These are phyloP conservation scores for Penicillium canariense DNA, from an alignment of 495 filamentous ascomycete species.

Conservation along the genomic window DNA sequence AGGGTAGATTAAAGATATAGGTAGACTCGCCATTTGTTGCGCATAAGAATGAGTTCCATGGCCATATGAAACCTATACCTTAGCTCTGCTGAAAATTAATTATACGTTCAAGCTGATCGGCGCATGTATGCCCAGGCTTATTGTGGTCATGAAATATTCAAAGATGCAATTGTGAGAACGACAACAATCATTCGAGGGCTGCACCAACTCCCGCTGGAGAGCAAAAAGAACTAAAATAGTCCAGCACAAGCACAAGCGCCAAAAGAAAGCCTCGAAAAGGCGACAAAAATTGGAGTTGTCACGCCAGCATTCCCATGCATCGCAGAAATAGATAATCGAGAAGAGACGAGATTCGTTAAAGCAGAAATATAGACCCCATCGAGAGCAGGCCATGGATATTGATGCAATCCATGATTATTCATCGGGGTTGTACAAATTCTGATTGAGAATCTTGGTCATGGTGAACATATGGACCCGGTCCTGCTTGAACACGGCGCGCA, in stretches of 20 bases:
- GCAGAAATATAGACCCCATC: neutral
- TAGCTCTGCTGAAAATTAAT: too few relatives aligned
- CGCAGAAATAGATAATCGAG: slow-evolving; percentile 11
- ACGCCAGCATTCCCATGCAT: slow-evolving; percentile 34
- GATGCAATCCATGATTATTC: slow-evolving; percentile 41
- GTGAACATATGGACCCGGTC: slow-evolving; percentile 96
- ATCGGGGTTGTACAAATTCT: slow-evolving; percentile 63
- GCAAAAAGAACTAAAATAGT: slow-evolving; percentile 28
- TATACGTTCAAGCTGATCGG: neutral
- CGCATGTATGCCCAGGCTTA: neutral
- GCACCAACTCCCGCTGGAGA: slow-evolving; percentile 44
- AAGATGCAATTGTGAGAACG: slow-evolving; percentile 8
- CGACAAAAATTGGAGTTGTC: slow-evolving; percentile 19
- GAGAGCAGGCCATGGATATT: neutral
- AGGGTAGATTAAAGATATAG: too few relatives aligned
- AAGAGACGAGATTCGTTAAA: slow-evolving; percentile 26
- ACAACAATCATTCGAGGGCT: slow-evolving; percentile 18
- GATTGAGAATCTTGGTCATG: slow-evolving; percentile 81
- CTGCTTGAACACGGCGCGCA: slow-evolving; percentile 87
- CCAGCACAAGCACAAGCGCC: slow-evolving; percentile 14
- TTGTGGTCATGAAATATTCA: neutral
- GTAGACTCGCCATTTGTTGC: too few relatives aligned
- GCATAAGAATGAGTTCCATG: too few relatives aligned
- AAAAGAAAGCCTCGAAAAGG: slow-evolving; percentile 16
- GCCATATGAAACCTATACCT: too few relatives aligned